These are phyloP conservation scores for Gossypium gossypioides DNA, from an alignment of 441 rosid species.

Conservation along the genomic window DNA sequence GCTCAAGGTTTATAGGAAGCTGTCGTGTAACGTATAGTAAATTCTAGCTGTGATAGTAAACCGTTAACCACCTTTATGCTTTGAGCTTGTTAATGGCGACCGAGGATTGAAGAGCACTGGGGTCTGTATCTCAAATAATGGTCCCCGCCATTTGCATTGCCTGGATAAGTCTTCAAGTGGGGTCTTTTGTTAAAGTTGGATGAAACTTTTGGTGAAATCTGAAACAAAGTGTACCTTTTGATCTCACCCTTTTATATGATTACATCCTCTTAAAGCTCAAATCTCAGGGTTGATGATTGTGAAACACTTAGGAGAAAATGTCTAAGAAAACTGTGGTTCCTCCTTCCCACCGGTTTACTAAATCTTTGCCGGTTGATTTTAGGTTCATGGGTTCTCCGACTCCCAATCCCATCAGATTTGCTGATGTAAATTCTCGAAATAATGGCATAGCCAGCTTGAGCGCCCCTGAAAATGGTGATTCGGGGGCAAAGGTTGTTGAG, in stretches of 20 bases:
- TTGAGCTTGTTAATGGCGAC: constrained; percentile 31
- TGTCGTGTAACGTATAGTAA: background rate
- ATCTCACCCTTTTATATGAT: constrained; percentile 17
- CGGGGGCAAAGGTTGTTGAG: constrained; percentile 27
- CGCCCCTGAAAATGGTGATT: constrained; percentile 32
- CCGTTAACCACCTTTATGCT: constrained; percentile 10
- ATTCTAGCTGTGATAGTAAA: constrained; percentile 9
- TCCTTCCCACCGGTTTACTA: constrained; percentile 52
- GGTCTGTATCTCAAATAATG: constrained; percentile 35
- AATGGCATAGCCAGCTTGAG: constrained; percentile 20
- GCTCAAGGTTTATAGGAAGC: constrained; percentile 1
- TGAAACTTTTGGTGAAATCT: constrained; percentile 25
- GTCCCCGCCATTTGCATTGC: constrained; percentile 55
- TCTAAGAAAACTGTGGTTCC: constrained; percentile 34
- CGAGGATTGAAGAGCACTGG: constrained; percentile 24
- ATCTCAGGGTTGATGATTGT: constrained; percentile 24
- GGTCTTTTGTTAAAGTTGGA: constrained; percentile 43
- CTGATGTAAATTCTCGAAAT: constrained; percentile 18
- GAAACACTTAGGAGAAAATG: constrained; percentile 33
- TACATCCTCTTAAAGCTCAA: constrained; percentile 16
- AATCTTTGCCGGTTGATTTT: constrained; percentile 62
- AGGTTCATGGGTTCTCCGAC: constrained; percentile 42
- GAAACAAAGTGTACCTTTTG: constrained; percentile 31
- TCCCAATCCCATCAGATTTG: constrained; percentile 30
- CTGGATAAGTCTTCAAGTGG: constrained; percentile 46